Conservation (phyloP, 352 stramenopile species). For the Plasmopara halstedii region DNA sequence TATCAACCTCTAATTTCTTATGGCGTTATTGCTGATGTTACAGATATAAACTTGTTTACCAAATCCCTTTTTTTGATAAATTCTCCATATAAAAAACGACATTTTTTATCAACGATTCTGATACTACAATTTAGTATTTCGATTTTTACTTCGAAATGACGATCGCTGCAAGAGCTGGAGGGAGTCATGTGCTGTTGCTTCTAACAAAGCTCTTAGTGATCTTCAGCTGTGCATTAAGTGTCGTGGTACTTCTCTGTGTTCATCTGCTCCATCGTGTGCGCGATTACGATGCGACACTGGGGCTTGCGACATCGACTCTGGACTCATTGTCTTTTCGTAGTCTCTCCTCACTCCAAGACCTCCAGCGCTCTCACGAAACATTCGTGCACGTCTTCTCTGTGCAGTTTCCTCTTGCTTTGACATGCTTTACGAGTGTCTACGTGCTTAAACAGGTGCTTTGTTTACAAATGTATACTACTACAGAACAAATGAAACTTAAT, state of each 20-base stretch:
- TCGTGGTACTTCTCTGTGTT: constrained; percentile 30
- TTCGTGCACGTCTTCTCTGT: constrained; percentile 50
- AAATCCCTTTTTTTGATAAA: too few relatives aligned
- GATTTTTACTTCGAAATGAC: background rate
- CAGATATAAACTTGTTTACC: too few relatives aligned
- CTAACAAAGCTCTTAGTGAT: constrained; percentile 40
- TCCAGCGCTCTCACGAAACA: constrained; percentile 52
- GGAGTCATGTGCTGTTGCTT: constrained; percentile 13
- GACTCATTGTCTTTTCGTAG: constrained; percentile 48
- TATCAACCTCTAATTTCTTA: too few relatives aligned
- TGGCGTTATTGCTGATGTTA: too few relatives aligned
- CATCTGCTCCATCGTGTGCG: constrained; percentile 42
- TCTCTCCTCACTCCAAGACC: constrained; percentile 52
- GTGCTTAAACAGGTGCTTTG: constrained; percentile 65
- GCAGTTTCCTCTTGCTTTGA: constrained; percentile 56
- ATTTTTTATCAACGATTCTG: too few relatives aligned
- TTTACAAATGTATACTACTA: background rate
- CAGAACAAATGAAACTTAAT: background rate
- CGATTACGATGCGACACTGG: constrained; percentile 30
- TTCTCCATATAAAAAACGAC: too few relatives aligned
- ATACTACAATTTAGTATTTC: background rate
- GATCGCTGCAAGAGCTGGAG: background rate
- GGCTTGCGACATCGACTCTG: constrained; percentile 36
- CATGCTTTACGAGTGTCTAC: constrained; percentile 65
- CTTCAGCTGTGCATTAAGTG: constrained; percentile 25